These are phyloP conservation scores for Millerozyma miso DNA, from an alignment of 805 yeast species.

Conservation along the genomic window DNA sequence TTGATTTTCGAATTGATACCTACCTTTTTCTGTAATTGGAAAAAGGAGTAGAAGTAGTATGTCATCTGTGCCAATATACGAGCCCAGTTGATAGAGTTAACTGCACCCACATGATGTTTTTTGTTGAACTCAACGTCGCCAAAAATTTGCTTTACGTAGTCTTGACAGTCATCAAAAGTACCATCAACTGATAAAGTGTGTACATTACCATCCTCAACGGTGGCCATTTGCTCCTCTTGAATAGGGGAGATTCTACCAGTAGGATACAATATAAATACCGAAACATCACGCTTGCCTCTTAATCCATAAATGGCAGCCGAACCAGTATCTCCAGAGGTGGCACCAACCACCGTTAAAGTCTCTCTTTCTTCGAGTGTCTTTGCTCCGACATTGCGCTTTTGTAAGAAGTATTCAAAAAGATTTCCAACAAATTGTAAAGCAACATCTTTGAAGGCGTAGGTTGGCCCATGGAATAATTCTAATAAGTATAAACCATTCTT, in stretches of 20 bases:
- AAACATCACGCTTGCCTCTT: conserved; percentile 95
- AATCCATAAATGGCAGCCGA: conserved; percentile 98
- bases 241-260: conserved; percentile 96
- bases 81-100: conserved; percentile 98
- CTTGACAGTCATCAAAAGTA: conserved; percentile 98
- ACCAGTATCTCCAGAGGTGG: conserved; percentile 98
- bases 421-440: conserved; percentile 98
- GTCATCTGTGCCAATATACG: conserved; percentile 97
- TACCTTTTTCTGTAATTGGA: conserved; percentile 52
- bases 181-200: conserved; percentile 95
- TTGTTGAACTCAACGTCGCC: conserved; percentile 85
- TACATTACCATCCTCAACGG: conserved; percentile 87
- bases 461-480: conserved; percentile 98
- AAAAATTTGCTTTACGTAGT: conserved; percentile 87
- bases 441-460: conserved; percentile 98
- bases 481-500: conserved; percentile 63
- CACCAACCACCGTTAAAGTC: conserved; percentile 93
- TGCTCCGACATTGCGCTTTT: conserved; percentile 61
- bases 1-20: conserved; percentile 44
- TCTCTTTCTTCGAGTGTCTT: conserved; percentile 58
- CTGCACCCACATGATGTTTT: conserved; percentile 93
- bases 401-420: conserved; percentile 86
- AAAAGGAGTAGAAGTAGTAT: conserved; percentile 90
- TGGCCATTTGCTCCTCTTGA: conserved; percentile 98
- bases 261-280: conserved; percentile 94